Evolutionary conservation across 176 grass and related monocot species (phyloP), one percentile per base, ranked within the genome.

Genomic region (Oryza australiensis): DNA sequence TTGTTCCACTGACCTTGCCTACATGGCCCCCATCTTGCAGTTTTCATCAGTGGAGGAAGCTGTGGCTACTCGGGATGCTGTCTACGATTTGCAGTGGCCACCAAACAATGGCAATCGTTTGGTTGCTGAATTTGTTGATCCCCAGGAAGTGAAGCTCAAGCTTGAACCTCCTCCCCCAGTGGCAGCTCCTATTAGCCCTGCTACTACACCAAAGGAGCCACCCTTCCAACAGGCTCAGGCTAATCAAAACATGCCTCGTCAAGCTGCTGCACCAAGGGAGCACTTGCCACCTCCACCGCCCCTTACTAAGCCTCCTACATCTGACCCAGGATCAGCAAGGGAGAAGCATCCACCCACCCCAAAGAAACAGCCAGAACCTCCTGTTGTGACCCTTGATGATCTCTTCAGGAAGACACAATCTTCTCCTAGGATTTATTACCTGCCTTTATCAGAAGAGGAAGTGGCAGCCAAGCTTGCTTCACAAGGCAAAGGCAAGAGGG

Each of bases 31-130:
- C 40, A 30, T 20, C 12, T 62, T 86, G 41, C 64, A 99, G 97
- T 99, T 83, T 78, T 89, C 91, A 4, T 99, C 93, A 13, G 85
- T 88, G 38, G 97, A 99, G 73, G 97, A 99, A 87, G 97, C 97
- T 78, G 87, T 82, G 49, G 87, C 93, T 38, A 99, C 97, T 62
- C 91, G 97, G 7, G 77, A 93, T 85, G 91, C 91, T 86, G 70
- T 99, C 29, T 99, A 92, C 77, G 88, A 99, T 81, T 87, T 99
- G 74, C 93, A 99, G 89, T 99, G 97, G 97, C 97, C 97, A 41
- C 76, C 83, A 9, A 99, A 96, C 68, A 90, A 94, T 63, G 97
- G 93, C 27, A 99, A 99, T 81, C 88, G 88, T 70, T 77, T 99
- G 72, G 70, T 94, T 40, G 97, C 89, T 22, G 97, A 99, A 80